These are phyloP conservation scores for Elsinoe necatrix DNA, from an alignment of 2,329 filamentous ascomycete genomes.

Conservation along the genomic window DNA sequence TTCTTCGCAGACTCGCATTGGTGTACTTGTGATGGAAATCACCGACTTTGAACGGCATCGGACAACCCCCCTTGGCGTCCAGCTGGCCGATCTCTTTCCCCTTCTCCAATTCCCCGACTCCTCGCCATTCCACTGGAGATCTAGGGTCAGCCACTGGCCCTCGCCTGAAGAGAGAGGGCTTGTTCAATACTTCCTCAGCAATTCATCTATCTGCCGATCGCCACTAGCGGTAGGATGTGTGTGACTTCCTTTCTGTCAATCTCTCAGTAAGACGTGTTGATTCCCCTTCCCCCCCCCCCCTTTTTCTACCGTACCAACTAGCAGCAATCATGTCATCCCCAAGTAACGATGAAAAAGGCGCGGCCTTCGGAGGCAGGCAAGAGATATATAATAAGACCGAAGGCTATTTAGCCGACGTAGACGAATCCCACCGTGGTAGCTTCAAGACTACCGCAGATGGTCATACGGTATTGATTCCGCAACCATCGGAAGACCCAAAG, in stretches of 20 bases:
- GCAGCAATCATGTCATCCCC: neutral
- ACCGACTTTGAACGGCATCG: neutral
- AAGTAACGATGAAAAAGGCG: slow-evolving; percentile 4
- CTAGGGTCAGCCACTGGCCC: neutral
- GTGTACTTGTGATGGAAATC: neutral
- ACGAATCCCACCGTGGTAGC: slow-evolving; percentile 32
- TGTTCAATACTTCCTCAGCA: slow-evolving; percentile 2
- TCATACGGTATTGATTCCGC: slow-evolving; percentile 19
- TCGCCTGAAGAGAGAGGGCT: neutral
- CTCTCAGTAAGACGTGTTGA: neutral
- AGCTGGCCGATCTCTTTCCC: neutral
- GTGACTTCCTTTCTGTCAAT: neutral
- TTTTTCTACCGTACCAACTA: neutral
- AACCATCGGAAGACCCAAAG: slow-evolving; percentile 24
- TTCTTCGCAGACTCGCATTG: neutral
- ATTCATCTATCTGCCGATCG: neutral
- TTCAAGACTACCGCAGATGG: slow-evolving; percentile 31
- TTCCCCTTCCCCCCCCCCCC: too few species aligned
- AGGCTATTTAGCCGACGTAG: slow-evolving; percentile 28
- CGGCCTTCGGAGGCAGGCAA: neutral
- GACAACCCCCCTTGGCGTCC: neutral
- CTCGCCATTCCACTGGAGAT: neutral
- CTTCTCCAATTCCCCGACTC: neutral
- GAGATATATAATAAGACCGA: slow-evolving; percentile 16
- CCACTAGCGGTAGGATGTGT: neutral